These are phyloP conservation scores for Aspergillus terreus DNA, from an alignment of 2,329 filamentous ascomycete genomes.

Conservation along the genomic window DNA sequence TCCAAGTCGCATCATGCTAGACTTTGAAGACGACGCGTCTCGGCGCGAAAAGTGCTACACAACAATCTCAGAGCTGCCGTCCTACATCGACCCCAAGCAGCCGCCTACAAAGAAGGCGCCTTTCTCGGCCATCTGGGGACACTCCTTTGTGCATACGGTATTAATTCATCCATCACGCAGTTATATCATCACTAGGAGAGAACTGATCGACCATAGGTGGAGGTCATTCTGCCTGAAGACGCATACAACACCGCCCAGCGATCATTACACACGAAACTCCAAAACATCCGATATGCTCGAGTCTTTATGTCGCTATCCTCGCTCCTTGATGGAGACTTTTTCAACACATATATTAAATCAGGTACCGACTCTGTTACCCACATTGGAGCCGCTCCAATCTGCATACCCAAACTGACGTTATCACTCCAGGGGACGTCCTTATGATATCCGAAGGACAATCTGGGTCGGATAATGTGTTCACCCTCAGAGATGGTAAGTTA, in stretches of 20 bases:
- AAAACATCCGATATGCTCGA: constrained; percentile 56
- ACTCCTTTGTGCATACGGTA: constrained; percentile 68
- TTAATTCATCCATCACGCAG: not conserved
- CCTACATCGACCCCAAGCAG: constrained; percentile 67
- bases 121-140: constrained; percentile 64
- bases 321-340: constrained; percentile 70
- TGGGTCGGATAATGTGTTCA: constrained; percentile 69
- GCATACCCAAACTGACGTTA: not conserved
- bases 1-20: constrained; percentile 35
- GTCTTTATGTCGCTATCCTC: constrained; percentile 71
- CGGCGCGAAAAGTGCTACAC: constrained; percentile 65
- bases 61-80: constrained; percentile 62
- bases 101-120: constrained; percentile 70
- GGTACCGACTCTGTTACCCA: constrained; percentile 44
- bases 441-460: constrained; percentile 78
- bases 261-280: constrained; percentile 46
- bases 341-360: constrained; percentile 78
- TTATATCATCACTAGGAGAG: constrained; percentile 41
- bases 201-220: constrained; percentile 32
- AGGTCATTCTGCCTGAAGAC: constrained; percentile 69
- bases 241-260: constrained; percentile 53
- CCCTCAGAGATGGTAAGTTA: constrained; percentile 61
- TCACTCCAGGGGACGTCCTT: constrained; percentile 62
- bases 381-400: not conserved
- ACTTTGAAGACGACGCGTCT: constrained; percentile 38